Base-by-base conservation (phyloP, 768 basidiomycete genomes). In the Boletus rubropictus region DNA sequence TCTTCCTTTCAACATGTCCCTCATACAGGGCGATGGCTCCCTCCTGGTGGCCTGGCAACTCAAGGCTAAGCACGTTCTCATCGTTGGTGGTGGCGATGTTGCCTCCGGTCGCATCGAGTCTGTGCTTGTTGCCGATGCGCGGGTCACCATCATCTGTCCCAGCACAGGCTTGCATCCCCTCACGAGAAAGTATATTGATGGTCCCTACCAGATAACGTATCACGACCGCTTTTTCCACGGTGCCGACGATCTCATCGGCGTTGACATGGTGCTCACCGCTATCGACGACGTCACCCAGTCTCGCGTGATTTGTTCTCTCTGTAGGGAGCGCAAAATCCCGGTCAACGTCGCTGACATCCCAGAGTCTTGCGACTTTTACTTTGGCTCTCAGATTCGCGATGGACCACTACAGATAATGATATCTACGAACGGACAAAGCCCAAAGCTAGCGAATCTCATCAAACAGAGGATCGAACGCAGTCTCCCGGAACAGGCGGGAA, bases 291-390 rank as follows among this genome's bases (percentile, higher is more conserved):
- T 81, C 52, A 69, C 75, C 1, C 72, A 79, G 47, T 90, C 88
- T 21, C 78, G 78, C 44, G 61, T 74, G n/a, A 93, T 98, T 36
- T 86, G 79, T 58, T 59, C 74, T 8, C 70, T 84, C 56, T 87
- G 86, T 57, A 71, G 91, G 45, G 71, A 75, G 21, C 73, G 66
- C 44, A 77, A 73, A 39, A 85, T 97, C 41, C 91, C 93, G 7
- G 85, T 95, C 45, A 99, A 99, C 67, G 91, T 92, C 51, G 96
- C 96, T 32, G 95, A 99, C 70, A 86, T 97, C 50, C 96, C 96
- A 3, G 82, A 88, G 36, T 79, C 84, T 35, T 99, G 96, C 74
- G 95, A 99, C 68, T 99, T 99, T 62, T 98, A 94, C 73, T 99
- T 98, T 69, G 96, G 96, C 41, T 87, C 90, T 3, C 89, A 91